phyloP scores from a whole-genome alignment of 345 rosid genomes.

The Boechera stricta region DNA sequence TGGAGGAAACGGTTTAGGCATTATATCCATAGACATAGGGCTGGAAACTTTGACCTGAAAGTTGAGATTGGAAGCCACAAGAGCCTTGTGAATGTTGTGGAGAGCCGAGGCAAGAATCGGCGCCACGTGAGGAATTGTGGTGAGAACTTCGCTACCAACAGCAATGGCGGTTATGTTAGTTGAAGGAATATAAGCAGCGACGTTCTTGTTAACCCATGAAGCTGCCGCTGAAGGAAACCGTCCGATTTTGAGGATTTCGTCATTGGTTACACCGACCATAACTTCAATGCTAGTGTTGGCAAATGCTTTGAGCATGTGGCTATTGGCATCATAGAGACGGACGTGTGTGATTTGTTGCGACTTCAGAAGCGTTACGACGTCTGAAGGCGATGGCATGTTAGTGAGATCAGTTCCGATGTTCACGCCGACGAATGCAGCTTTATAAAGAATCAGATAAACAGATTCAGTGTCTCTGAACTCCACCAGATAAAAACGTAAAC shows the following conservation, averaged over 20 bases:
- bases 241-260: slow-evolving; percentile 82
- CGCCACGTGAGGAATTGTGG: slow-evolving; percentile 75
- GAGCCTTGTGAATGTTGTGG: slow-evolving; percentile 84
- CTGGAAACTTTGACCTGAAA: slow-evolving; percentile 78
- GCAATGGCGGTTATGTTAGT: slow-evolving; percentile 94
- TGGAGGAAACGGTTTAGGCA: slow-evolving; percentile 92
- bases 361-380: slow-evolving; percentile 62
- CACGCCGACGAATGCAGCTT: slow-evolving; percentile 85
- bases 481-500: neutral
- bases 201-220: slow-evolving; percentile 82
- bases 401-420: slow-evolving; percentile 89
- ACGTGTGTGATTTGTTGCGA: slow-evolving; percentile 73
- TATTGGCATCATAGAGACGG: slow-evolving; percentile 85
- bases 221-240: slow-evolving; percentile 83
- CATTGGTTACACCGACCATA: slow-evolving; percentile 78
- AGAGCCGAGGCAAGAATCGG: slow-evolving; percentile 76
- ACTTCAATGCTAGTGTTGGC: slow-evolving; percentile 81
- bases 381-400: slow-evolving; percentile 73
- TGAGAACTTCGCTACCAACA: slow-evolving; percentile 94
- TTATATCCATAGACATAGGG: slow-evolving; percentile 82
- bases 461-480: neutral
- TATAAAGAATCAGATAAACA: slow-evolving; percentile 20
- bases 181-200: slow-evolving; percentile 76
- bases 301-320: slow-evolving; percentile 88
- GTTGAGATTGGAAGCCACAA: slow-evolving; percentile 86